Base-by-base conservation (phyloP, 345 rosid genomes). In the Chamaenerion angustifolium region DNA sequence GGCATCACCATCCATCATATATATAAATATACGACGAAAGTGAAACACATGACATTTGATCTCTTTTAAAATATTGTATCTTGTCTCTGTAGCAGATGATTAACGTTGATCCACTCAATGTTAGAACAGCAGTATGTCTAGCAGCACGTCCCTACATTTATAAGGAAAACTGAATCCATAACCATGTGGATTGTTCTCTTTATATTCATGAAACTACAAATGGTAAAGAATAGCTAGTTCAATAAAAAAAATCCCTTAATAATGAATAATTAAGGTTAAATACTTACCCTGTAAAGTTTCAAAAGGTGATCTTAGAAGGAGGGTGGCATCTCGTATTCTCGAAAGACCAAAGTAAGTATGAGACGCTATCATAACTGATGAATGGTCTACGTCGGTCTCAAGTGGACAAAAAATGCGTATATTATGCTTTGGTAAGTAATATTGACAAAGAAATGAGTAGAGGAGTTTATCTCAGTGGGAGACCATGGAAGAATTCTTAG, bases 401-500 rank as follows among this genome's bases (percentile, higher is more conserved):
- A 12, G 4, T 45, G 7, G 48, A 15, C 14, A 12, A 43, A 0
- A 16, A 13, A 1, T 43, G 46, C 48, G 2, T 10, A n/a, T 45
- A n/a, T n/a, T 17, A 5, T n/a, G 18, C 14, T 45, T 1, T 31
- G 37, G 37, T 12, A n/a, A 43, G 43, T 35, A n/a, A 4, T 25
- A 45, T 44, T 10, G 55, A 45, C 42, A 50, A 19, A 31, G 16
- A 64, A 41, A 17, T 35, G 6, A 18, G 6, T 19, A 68, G 79
- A 19, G 55, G 63, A 25, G 82, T 70, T 71, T 45, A 52, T 46
- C 68, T 67, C 71, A 69, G 56, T 23, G 52, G 49, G 68, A 70
- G 60, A 59, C 35, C 56, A 16, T 17, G 52, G 25, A 40, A 19
- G 62, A 57, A 85, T 47, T 62, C 97, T 80, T 85, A 78, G 66